These are phyloP conservation scores for Emmonsiellopsis sp. DNA, from an alignment of 2,329 filamentous ascomycete species.

Conservation along the genomic window DNA sequence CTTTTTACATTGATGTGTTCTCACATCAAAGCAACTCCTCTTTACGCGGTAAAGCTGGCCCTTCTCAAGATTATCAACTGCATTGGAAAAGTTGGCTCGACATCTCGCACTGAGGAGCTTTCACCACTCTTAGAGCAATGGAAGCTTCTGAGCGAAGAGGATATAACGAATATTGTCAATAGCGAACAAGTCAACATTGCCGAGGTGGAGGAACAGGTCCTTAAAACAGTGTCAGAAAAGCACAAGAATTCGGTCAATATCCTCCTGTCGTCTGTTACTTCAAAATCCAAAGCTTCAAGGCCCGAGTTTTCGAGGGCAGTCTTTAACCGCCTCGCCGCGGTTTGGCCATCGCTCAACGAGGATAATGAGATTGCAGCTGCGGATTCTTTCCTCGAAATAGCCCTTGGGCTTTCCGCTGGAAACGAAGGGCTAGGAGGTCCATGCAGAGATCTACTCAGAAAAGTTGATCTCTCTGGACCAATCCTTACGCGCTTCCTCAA, in stretches of 20 bases:
- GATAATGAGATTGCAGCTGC: slow-evolving; percentile 29
- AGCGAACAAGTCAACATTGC: slow-evolving; percentile 39
- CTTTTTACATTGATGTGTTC: slow-evolving; percentile 65
- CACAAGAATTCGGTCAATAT: slow-evolving; percentile 50
- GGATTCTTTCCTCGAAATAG: slow-evolving; percentile 34
- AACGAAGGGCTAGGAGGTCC: slow-evolving; percentile 22
- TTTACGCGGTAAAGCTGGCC: slow-evolving; percentile 59
- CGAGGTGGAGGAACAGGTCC: slow-evolving; percentile 45
- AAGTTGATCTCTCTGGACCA: slow-evolving; percentile 62
- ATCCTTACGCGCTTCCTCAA: slow-evolving; percentile 65
- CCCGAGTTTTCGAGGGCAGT: slow-evolving; percentile 52
- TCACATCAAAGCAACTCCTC: slow-evolving; percentile 61
- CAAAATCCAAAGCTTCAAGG: slow-evolving; percentile 35
- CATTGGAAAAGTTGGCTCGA: slow-evolving; percentile 63
- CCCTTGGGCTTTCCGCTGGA: slow-evolving; percentile 21
- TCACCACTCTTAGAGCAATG: slow-evolving; percentile 66
- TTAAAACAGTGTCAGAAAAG: slow-evolving; percentile 46
- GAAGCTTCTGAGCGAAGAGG: slow-evolving; percentile 46
- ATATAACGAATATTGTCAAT: slow-evolving; percentile 44
- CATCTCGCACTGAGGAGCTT: slow-evolving; percentile 63
- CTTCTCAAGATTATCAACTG: slow-evolving; percentile 65
- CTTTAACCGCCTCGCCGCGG: slow-evolving; percentile 59
- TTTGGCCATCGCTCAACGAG: slow-evolving; percentile 52
- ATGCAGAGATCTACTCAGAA: slow-evolving; percentile 59
- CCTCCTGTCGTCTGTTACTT: slow-evolving; percentile 43